Percentiles rank a stretch among this genome's conserved stretches.
Evolutionary conservation across 345 rosid species (phyloP).

Genomic region (Salix udensis): DNA sequence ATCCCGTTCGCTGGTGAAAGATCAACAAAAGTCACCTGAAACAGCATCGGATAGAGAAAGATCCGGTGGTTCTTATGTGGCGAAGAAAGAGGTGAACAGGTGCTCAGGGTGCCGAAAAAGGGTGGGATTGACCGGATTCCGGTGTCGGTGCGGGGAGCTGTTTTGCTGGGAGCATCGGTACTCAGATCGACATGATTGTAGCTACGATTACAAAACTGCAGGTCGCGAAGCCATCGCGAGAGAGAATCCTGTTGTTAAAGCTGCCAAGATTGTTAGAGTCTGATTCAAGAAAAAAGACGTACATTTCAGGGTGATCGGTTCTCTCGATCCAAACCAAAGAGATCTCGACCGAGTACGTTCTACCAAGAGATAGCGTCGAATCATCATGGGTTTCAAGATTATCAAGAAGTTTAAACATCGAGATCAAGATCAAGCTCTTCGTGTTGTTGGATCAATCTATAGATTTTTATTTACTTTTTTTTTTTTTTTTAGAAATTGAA

Average conservation of each 20-base stretch:
- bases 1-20: constrained; percentile 24
- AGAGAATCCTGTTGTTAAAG: constrained; percentile 91
- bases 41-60: background rate
- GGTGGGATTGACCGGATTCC: constrained; percentile 94
- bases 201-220: constrained; percentile 83
- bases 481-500: constrained; percentile 23
- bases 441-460: constrained; percentile 27
- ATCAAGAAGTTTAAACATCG: background rate
- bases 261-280: constrained; percentile 89
- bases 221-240: constrained; percentile 93
- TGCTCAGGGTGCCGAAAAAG: constrained; percentile 81
- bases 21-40: background rate
- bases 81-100: constrained; percentile 65
- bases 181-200: constrained; percentile 91
- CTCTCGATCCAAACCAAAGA: constrained; percentile 10
- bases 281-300: constrained; percentile 16
- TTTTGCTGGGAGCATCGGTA: constrained; percentile 93
- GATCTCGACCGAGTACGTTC: constrained; percentile 4
- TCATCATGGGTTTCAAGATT: background rate
- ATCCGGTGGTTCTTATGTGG: constrained; percentile 15
- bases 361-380: background rate
- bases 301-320: constrained; percentile 3
- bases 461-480: constrained; percentile 1
- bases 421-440: constrained; percentile 12
- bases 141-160: constrained; percentile 94